Evolutionary conservation across 2,329 filamentous ascomycete genomes (phyloP).

Genomic region (Ophiosphaerella korrae): DNA sequence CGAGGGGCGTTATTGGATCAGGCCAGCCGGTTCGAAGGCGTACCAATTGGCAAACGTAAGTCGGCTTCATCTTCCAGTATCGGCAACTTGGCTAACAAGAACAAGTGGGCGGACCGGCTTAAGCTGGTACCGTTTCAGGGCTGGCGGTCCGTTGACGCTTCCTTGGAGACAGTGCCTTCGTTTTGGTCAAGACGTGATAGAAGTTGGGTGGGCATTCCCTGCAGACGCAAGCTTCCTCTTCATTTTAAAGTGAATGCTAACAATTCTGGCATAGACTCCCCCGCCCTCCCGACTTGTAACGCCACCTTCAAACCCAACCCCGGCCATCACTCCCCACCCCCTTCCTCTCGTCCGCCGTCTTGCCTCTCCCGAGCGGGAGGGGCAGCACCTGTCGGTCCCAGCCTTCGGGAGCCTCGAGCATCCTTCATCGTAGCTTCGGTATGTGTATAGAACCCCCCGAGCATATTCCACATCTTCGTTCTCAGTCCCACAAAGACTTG

Average conservation of each 20-base stretch:
- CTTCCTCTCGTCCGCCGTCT: conserved; percentile 4
- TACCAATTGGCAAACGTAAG: no score
- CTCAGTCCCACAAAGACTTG: conserved; percentile 38
- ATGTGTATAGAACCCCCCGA: conserved; percentile 39
- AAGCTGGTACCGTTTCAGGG: no score
- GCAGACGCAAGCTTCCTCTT: neutral
- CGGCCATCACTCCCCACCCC: neutral
- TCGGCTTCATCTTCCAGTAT: no score
- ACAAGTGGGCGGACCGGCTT: no score
- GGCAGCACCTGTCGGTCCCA: conserved; percentile 3
- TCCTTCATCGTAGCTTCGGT: conserved; percentile 16
- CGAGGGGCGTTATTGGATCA: neutral
- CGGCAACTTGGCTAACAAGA: no score
- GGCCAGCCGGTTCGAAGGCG: no score
- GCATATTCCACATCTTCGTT: conserved; percentile 29
- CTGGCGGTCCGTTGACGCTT: no score
- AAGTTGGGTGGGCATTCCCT: neutral
- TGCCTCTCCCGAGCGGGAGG: neutral
- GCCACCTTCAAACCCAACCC: neutral
- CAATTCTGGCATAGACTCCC: neutral
- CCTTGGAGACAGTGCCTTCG: neutral
- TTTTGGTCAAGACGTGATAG: neutral
- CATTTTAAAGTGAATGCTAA: neutral
- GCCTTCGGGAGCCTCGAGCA: conserved; percentile 15
- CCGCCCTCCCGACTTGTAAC: neutral